Base-by-base conservation (phyloP, 495 filamentous ascomycete genomes). In the Neurospora sp. region DNA sequence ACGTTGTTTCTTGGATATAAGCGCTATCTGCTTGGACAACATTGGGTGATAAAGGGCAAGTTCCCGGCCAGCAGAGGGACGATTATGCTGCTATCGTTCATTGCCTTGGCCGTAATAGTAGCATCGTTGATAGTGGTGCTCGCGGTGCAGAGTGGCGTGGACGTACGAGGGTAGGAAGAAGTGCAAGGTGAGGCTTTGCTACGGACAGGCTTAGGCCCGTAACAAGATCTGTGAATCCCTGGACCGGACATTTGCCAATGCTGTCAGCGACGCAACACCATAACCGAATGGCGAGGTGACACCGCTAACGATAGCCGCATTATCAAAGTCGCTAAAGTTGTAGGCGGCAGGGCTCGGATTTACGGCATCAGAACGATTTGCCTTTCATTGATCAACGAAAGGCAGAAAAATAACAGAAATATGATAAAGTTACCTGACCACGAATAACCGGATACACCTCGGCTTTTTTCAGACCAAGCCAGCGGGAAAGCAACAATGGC, bases 21-120 rank as follows among this genome's bases (percentile, higher is more conserved):
- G 61, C 82, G 88, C 59, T 90, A 89, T 72, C 85, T 89, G 71
- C 83, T 87, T 76, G 80, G 84, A 35, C 90, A 94, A 83, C 89
- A 95, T 76, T 99, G 96, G 92, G 89, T 99, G 70, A 90, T 98
- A 46, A 86, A 90, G 72, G 95, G 95, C 72, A 97, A 97, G 79
- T 99, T 98, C 75, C 95, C 95, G 0, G 95, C 95, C 1, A 95
- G 93, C 77, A 86, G 95, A 59, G 94, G 93, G 27, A 96, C 94
- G 74, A 88, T 99, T 74, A 87, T 94, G 35, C 74, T 97, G 44
- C 87, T 97, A 46, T 88, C 91, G 9, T 81, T 91, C 69, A 84
- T 96, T 38, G 88, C 93, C 44, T 83, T 86, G 76, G 85, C 89
- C 14, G 83, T 96, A 76, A 94, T 94, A 81, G 80, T 94, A 46